These are phyloP conservation scores for Yarrowia yakushimensis DNA, from an alignment of 805 yeast genomes.

Conservation along the genomic window DNA sequence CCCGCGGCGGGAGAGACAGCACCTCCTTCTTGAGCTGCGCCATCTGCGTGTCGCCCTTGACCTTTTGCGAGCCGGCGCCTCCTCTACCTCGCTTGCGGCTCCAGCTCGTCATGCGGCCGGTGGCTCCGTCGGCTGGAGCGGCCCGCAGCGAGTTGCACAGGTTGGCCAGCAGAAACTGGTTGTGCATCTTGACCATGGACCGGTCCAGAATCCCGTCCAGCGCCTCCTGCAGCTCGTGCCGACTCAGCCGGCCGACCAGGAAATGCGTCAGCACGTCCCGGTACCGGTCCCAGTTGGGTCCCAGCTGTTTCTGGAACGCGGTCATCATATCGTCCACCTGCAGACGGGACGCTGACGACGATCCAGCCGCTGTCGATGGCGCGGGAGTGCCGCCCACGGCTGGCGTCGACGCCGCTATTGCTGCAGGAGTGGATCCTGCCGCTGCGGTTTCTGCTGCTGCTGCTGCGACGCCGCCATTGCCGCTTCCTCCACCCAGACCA, in stretches of 20 bases:
- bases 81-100: constrained; percentile 51
- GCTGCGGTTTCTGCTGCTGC: background rate
- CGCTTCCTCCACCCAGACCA: background rate
- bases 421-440: background rate
- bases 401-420: background rate
- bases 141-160: constrained; percentile 81
- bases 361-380: background rate
- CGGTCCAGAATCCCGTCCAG: constrained; percentile 54
- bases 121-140: constrained; percentile 44
- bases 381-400: constrained; percentile 1
- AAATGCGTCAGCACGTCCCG: constrained; percentile 75
- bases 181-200: constrained; percentile 62
- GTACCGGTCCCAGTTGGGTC: constrained; percentile 80
- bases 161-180: constrained; percentile 74
- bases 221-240: constrained; percentile 63
- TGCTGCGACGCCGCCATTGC: background rate
- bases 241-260: constrained; percentile 71
- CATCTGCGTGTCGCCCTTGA: constrained; percentile 55
- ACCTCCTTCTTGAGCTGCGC: constrained; percentile 81
- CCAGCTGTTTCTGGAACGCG: constrained; percentile 69
- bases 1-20: constrained; percentile 78
- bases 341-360: constrained; percentile 38
- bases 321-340: constrained; percentile 65
- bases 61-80: constrained; percentile 40
- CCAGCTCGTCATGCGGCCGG: constrained; percentile 41